A percentile compares a stretch with the other conserved stretches of the same genome.
Evolutionary conservation across 768 basidiomycete genomes (phyloP).

Genomic region (Leucocoprinus leucothites): DNA sequence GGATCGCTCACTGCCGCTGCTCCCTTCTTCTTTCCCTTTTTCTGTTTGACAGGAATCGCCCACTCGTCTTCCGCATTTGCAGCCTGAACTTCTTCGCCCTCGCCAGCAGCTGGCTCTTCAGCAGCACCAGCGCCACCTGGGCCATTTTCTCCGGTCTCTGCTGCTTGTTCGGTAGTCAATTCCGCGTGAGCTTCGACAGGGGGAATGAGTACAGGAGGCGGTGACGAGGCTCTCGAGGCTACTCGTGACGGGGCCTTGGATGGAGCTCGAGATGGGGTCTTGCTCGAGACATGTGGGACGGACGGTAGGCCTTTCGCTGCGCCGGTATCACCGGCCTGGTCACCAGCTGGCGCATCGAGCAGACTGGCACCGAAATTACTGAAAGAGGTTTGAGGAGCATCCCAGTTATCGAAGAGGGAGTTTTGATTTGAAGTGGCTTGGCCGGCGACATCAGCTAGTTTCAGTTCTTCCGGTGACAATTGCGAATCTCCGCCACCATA

Average conservation of each 20-base stretch:
- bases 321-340: background rate
- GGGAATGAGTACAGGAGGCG: background rate
- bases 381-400: background rate
- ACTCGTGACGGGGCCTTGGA: background rate
- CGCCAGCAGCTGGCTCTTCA: background rate
- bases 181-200: background rate
- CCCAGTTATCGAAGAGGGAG: background rate
- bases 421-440: too few relatives aligned
- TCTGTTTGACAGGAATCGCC: constrained; percentile 17
- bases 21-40: constrained; percentile 22
- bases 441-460: background rate
- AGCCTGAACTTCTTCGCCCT: background rate
- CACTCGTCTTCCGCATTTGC: constrained; percentile 12
- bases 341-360: background rate
- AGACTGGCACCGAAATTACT: background rate
- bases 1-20: too few relatives aligned
- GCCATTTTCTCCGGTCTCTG: background rate
- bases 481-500: constrained; percentile 1
- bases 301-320: background rate
- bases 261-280: background rate
- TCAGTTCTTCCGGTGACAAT: background rate
- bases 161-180: background rate
- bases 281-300: background rate
- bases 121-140: background rate
- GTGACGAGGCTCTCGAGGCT: background rate